These are phyloP conservation scores for Cyanidiococcus yangmingshanensis DNA, from an alignment of 23 red algal genomes.

Conservation along the genomic window DNA sequence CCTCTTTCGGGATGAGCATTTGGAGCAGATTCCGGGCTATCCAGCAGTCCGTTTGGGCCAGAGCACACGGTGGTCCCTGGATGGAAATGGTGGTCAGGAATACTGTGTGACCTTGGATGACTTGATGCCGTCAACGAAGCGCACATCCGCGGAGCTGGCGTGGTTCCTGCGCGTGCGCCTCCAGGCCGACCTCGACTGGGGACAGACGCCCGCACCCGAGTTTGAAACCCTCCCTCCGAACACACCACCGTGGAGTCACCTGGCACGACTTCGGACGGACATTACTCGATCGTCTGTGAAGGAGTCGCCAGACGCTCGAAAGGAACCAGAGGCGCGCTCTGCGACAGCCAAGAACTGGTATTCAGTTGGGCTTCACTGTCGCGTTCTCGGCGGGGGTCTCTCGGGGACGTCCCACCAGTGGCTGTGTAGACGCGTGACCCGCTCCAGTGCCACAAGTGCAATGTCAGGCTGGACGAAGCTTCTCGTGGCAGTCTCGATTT, in stretches of 20 bases:
- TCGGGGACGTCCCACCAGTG: background rate
- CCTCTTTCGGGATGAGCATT: background rate
- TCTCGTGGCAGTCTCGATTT: background rate
- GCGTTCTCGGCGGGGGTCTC: background rate
- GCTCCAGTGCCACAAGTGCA: background rate
- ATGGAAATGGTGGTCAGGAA: background rate
- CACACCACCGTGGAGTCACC: background rate
- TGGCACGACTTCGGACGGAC: background rate
- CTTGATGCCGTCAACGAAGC: background rate
- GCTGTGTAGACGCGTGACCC: background rate
- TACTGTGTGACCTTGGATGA: background rate
- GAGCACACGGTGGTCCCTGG: background rate
- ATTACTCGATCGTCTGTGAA: background rate
- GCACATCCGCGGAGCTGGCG: background rate
- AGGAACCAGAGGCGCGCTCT: background rate
- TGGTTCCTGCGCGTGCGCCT: conserved; percentile 7
- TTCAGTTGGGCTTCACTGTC: background rate
- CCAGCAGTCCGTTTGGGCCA: background rate
- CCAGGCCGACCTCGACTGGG: conserved; percentile 16
- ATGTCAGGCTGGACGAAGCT: conserved; percentile 6
- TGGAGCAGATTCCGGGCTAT: background rate
- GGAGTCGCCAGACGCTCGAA: background rate
- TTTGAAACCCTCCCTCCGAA: background rate
- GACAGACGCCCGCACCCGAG: background rate
- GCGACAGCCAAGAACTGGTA: background rate